Evolutionary conservation across 257 asterid genomes (phyloP), one percentile per base, ranked within the genome.

Genomic region (Plantago major): DNA sequence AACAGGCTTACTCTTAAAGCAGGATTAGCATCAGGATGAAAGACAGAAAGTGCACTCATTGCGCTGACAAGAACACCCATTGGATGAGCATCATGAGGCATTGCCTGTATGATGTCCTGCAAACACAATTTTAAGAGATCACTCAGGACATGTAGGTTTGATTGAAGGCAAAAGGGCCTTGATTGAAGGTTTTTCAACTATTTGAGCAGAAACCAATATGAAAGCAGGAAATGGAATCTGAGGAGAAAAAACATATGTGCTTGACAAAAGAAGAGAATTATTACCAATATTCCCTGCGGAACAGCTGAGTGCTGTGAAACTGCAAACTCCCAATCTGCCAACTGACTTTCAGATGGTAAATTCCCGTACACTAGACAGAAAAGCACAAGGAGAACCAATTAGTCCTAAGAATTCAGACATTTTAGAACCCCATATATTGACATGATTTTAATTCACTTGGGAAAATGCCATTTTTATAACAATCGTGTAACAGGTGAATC

Each of bases 21-120:
- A 52, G 99, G 99, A 79, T 92, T 92, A n/a, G 99, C 99, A 86
- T 92, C 96, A n/a, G 97, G 99, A 73, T 92, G 99, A 62, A 89
- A 92, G 62, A 92, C 80, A 14, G 99, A 92, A 58, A 92, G 97
- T 58, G 96, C 86, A 75, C 99, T 84, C 95, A 92, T 81, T 59
- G 97, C 88, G 62, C 97, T 89, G 73, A 92, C 97, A 68, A 92
- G 97, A 71, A 89, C 99, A 72, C 99, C 99, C 99, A 92, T 92
- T 13, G 99, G 98, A 76, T 92, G 99, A 68, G 99, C 99, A 78
- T 92, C 96, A 73, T 92, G 99, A 51, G 99, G 99, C 97, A 92
- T 92, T 56, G 99, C 80, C 69, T 92, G 97, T 77, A 92, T 92
- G 61, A 89, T 92, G 62, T 92, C 97, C 99, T 92, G 86, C 83